Base-by-base conservation (phyloP, 2,329 filamentous ascomycete species). In the Tolypocladium ophioglossoides region DNA sequence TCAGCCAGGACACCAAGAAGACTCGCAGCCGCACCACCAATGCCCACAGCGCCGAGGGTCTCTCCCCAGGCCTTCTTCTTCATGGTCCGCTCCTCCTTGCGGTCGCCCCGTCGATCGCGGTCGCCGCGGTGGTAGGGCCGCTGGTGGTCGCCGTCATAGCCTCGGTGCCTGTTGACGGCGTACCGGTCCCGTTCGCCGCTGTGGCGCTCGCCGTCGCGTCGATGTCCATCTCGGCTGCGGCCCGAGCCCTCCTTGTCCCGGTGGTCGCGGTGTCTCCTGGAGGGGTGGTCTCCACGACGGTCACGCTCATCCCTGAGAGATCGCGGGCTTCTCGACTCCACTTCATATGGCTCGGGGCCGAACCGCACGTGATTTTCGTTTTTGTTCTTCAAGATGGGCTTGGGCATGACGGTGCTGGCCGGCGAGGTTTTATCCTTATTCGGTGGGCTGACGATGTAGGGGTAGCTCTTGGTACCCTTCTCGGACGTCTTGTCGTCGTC, bases 361-460 rank as follows among this genome's bases (percentile, higher is more conserved):
- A 81, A 81, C 4, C 75, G 74, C 6, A 83, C 78, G 48, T 78
- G 78, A 56, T 83, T 78, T 49, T 76, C 75, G 56, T 81, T 80
- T 60, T 74, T 77, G 63, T 83, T 83, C 70, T 83, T 83, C 20
- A 83, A 69, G n/a, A 83, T 83, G 6, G 79, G 76, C 60, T 82
- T 83, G 2, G 80, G 80, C 55, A 63, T 64, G 3, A 68, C 64
- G 6, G 69, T 69, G 50, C 64, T 68, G 1, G 70, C 61, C 0
- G 71, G 67, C 0, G 69, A 72, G 0, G 64, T 64, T 56, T 66
- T 69, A 49, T 58, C 60, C 55, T 66, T 68, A 34, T 52, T 58
- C 1, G 70, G 71, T 1, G 69, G 67, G 51, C 59, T 68, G 56
- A 72, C 70, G 56, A 73, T 72, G 52, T 64, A 65, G 2, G 67